A percentile compares a stretch with the other conserved stretches of the same genome.
phyloP scores from a whole-genome alignment of 208 protist species.

The Acanthamoeba healyi region DNA sequence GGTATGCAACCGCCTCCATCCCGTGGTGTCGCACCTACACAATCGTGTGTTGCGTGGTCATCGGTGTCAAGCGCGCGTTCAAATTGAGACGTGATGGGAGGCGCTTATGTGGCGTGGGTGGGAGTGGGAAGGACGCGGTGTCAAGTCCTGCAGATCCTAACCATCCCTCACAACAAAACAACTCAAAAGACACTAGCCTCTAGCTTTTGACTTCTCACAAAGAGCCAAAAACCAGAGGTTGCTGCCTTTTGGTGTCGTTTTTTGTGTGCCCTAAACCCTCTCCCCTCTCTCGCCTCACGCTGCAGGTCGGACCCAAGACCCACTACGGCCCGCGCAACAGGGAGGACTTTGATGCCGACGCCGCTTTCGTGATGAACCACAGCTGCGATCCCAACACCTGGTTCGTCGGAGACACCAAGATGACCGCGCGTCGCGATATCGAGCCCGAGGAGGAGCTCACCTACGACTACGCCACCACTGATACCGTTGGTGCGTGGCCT shows the following conservation, averaged over 20 bases:
- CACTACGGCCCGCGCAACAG: conserved; percentile 64
- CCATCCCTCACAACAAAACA: background rate
- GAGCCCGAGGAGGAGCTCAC: conserved; percentile 74
- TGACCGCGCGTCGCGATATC: conserved; percentile 67
- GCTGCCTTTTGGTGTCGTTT: background rate
- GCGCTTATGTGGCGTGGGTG: too few species aligned
- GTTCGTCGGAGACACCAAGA: conserved; percentile 73
- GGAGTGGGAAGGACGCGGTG: background rate
- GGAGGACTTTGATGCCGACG: conserved; percentile 73
- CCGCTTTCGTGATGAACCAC: conserved; percentile 74
- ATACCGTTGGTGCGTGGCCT: conserved; percentile 15
- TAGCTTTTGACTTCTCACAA: background rate
- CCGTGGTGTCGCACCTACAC: too few species aligned
- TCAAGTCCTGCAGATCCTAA: too few species aligned
- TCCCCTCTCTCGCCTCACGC: background rate
- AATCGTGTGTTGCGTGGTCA: too few species aligned
- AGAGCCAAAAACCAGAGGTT: conserved; percentile 18
- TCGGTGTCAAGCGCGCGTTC: too few species aligned
- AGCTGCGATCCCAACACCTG: conserved; percentile 76
- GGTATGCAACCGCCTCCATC: conserved; percentile 59
- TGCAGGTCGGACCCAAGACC: conserved; percentile 67
- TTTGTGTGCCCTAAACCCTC: background rate
- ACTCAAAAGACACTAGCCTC: conserved; percentile 67
- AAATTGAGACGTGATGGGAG: too few species aligned
- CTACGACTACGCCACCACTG: conserved; percentile 75